phyloP scores from a whole-genome alignment of 192 early-diverging fungal species.

The Coemansia sp. region DNA sequence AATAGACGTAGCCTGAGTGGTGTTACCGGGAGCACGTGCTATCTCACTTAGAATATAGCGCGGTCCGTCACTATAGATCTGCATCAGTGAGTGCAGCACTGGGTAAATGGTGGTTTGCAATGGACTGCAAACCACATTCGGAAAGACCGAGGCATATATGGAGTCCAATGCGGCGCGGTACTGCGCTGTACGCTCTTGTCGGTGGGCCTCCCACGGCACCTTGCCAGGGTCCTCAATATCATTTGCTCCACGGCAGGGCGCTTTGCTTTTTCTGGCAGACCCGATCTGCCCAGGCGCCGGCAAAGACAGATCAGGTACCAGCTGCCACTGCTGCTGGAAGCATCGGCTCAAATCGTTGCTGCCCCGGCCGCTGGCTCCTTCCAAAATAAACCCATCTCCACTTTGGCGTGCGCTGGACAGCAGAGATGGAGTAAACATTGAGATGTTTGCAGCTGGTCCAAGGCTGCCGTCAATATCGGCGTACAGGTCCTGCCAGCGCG shows the following conservation, averaged over 20 bases:
- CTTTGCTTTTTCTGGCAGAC: background rate
- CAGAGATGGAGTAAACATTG: background rate
- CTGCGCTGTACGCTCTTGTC: conserved; percentile 4
- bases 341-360: background rate
- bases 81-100: conserved; percentile 35
- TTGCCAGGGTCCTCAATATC: background rate
- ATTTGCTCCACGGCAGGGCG: background rate
- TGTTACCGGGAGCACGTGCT: conserved; percentile 16
- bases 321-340: conserved; percentile 11
- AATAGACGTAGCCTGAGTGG: conserved; percentile 4
- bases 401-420: background rate
- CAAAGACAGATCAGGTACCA: background rate
- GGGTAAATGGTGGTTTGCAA: conserved; percentile 37
- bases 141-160: conserved; percentile 23
- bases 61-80: conserved; percentile 48
- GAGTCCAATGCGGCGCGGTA: conserved; percentile 27
- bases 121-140: conserved; percentile 19
- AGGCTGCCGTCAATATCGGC: background rate
- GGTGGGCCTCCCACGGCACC: conserved; percentile 13
- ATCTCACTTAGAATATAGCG: conserved; percentile 39
- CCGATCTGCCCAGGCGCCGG: background rate
- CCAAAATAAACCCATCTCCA: background rate
- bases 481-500: conserved; percentile 47
- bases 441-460: background rate
- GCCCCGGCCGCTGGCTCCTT: background rate